Conservation (phyloP, 179 eudicot species). For the Gypsophila paniculata region DNA sequence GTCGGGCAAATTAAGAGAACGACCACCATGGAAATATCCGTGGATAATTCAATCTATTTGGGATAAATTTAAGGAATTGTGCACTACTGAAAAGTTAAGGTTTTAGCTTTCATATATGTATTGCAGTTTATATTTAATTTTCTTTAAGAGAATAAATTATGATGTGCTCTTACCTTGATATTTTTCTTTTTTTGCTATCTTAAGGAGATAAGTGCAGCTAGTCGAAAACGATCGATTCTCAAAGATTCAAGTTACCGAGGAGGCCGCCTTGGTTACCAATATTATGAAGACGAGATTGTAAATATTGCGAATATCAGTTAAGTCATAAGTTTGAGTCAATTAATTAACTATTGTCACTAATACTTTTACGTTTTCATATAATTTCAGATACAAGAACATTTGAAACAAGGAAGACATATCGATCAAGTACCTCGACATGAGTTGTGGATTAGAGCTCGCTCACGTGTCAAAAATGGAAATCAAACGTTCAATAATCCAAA, state of each 20-base stretch:
- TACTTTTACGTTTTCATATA: no score
- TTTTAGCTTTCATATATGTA: no score
- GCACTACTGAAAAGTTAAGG: not conserved
- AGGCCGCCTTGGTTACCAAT: no score
- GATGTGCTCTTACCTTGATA: no score
- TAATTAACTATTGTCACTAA: no score
- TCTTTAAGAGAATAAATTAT: no score
- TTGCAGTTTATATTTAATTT: not conserved
- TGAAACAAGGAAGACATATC: not conserved
- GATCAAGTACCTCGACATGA: conserved; percentile 1
- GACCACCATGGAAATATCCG: conserved; percentile 4
- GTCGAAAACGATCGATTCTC: no score
- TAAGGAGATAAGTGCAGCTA: not conserved
- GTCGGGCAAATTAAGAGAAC: not conserved
- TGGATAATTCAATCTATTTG: not conserved
- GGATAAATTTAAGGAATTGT: not conserved
- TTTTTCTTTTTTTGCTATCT: no score
- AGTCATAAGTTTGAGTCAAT: no score
- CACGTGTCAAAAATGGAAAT: not conserved
- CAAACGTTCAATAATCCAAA: not conserved
- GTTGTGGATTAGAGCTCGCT: not conserved
- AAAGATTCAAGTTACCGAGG: no score
- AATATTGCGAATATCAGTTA: no score
- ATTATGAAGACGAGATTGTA: no score
- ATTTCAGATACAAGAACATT: not conserved